These are phyloP conservation scores for Elongisporangium anandrum DNA, from an alignment of 352 stramenopile species.

Conservation along the genomic window DNA sequence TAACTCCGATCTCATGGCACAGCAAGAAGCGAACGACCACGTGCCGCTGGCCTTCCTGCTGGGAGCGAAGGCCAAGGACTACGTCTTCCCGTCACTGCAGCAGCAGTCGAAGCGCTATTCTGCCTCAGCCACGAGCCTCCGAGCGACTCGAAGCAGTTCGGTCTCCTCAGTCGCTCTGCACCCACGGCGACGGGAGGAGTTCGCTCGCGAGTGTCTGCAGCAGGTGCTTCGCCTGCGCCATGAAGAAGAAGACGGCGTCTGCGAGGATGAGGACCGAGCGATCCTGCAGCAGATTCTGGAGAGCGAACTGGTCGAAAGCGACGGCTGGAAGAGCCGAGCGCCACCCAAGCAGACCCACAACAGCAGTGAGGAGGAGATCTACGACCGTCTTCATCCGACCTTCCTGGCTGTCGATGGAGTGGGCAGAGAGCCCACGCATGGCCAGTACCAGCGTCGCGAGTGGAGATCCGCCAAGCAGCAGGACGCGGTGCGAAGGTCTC, in stretches of 20 bases:
- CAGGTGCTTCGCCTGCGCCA: conserved; percentile 1
- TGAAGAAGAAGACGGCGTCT: no score
- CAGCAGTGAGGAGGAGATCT: neutral
- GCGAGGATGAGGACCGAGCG: neutral
- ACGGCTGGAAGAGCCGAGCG: neutral
- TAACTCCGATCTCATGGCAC: neutral
- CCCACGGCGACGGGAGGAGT: conserved; percentile 25
- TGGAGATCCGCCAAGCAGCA: neutral
- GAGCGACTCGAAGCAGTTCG: neutral
- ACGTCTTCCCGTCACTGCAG: conserved; percentile 12
- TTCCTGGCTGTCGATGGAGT: neutral
- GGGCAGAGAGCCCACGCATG: neutral
- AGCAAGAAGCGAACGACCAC: conserved; percentile 30
- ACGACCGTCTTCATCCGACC: neutral
- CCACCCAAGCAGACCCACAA: neutral
- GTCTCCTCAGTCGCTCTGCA: conserved; percentile 4
- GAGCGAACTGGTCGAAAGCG: neutral
- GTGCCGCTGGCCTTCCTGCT: conserved; percentile 70
- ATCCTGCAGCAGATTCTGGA: neutral
- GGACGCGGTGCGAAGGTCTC: neutral
- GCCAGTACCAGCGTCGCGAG: neutral
- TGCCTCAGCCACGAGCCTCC: no score
- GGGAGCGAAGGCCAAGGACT: conserved; percentile 34
- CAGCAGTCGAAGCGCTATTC: neutral
- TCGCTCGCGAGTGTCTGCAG: conserved; percentile 4